Evolutionary conservation across 768 basidiomycete species (phyloP).

Genomic region (Boletellus emodensis): DNA sequence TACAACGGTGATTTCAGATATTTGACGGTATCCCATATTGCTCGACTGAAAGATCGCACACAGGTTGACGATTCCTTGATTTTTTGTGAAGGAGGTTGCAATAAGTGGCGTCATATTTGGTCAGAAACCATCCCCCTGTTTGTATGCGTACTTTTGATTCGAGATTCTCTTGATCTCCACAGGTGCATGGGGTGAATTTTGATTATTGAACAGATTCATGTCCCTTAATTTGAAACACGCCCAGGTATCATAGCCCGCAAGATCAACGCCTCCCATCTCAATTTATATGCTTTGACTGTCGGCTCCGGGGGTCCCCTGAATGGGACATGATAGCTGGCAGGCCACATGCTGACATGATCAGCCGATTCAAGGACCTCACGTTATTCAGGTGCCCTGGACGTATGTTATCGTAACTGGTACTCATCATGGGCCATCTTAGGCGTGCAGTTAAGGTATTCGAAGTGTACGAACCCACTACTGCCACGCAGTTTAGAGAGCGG

Average conservation of each 20-base stretch:
- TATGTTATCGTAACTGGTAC: neutral
- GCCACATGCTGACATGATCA: conserved; percentile 51
- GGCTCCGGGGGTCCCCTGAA: conserved; percentile 57
- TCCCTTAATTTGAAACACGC: neutral
- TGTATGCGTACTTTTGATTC: neutral
- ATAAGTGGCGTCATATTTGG: conserved; percentile 76
- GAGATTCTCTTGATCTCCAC: neutral
- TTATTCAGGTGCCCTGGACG: conserved; percentile 53
- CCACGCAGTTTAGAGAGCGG: conserved; percentile 52
- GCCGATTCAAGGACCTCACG: conserved; percentile 65
- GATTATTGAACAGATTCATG: neutral
- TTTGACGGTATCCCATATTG: neutral
- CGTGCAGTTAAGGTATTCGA: conserved; percentile 71
- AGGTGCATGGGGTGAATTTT: conserved; percentile 39
- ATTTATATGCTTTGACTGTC: conserved; percentile 77
- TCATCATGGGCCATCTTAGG: conserved; percentile 31
- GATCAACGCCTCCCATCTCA: conserved; percentile 56
- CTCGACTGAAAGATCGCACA: neutral
- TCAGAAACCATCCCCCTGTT: conserved; percentile 29
- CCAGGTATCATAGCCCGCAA: conserved; percentile 57
- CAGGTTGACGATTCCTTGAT: conserved; percentile 56
- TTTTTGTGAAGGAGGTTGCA: conserved; percentile 71
- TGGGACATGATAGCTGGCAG: conserved; percentile 67
- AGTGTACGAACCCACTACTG: conserved; percentile 39
- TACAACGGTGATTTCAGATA: conserved; percentile 38